Percentiles rank a stretch among this genome's conserved stretches.
These are phyloP conservation scores for Colletotrichum magnum DNA, from an alignment of 2,329 filamentous ascomycete genomes.

Conservation along the genomic window DNA sequence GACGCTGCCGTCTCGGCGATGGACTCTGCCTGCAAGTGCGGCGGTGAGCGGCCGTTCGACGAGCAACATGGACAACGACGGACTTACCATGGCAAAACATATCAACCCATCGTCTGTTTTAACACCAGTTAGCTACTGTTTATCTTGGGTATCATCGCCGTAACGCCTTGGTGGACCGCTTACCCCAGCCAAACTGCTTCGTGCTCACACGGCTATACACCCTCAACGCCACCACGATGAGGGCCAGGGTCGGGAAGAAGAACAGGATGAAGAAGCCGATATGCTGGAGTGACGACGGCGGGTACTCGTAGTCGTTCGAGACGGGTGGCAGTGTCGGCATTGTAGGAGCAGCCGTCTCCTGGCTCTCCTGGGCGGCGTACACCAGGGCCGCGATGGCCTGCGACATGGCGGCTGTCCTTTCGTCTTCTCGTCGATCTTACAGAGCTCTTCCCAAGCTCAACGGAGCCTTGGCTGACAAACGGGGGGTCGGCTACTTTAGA, in stretches of 20 bases:
- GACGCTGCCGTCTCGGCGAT: constrained; percentile 35
- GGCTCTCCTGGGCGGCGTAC: constrained; percentile 29
- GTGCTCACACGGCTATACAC: constrained; percentile 33
- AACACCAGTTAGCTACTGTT: constrained; percentile 2
- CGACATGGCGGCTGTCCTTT: constrained; percentile 19
- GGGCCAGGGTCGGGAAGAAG: constrained; percentile 30
- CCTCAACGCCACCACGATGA: constrained; percentile 27
- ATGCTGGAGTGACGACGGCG: constrained; percentile 28
- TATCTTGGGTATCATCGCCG: background rate
- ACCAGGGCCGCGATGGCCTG: constrained; percentile 30
- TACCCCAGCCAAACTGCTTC: constrained; percentile 39
- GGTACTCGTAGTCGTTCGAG: constrained; percentile 32
- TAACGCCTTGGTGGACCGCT: background rate
- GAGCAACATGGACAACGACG: background rate
- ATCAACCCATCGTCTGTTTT: constrained; percentile 33
- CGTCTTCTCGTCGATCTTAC: background rate
- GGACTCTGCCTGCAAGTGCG: constrained; percentile 22
- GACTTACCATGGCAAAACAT: constrained; percentile 34
- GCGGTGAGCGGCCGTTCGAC: background rate
- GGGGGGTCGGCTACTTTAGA: background rate
- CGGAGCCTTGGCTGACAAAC: constrained; percentile 16
- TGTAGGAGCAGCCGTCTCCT: background rate
- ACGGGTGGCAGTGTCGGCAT: constrained; percentile 15
- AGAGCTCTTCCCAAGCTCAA: constrained; percentile 4
- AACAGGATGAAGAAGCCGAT: constrained; percentile 31